These are phyloP conservation scores for Cercophora newfieldiana DNA, from an alignment of 495 filamentous ascomycete genomes.

Conservation along the genomic window DNA sequence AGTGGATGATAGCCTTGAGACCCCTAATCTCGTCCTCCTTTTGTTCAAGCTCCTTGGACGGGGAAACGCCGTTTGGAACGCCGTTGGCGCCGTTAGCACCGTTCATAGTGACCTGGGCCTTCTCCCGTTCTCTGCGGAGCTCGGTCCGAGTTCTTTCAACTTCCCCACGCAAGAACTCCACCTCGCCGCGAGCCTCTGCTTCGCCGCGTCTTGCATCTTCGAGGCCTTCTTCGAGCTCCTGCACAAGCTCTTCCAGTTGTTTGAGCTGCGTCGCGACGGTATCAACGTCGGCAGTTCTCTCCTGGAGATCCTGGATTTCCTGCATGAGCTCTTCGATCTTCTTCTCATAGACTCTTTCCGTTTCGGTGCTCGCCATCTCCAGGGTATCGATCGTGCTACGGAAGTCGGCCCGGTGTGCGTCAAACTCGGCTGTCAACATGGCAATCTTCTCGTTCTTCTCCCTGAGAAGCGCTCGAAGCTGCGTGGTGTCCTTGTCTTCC, in stretches of 20 bases:
- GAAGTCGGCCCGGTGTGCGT: slow-evolving; percentile 93
- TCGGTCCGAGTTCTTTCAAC: slow-evolving; percentile 93
- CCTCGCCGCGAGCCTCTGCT: slow-evolving; percentile 92
- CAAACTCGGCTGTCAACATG: slow-evolving; percentile 90
- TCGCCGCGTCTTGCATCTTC: slow-evolving; percentile 96
- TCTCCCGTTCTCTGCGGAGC: slow-evolving; percentile 85
- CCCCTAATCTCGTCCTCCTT: slow-evolving; percentile 97
- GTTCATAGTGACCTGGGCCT: slow-evolving; percentile 64
- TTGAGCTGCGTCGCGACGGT: slow-evolving; percentile 87
- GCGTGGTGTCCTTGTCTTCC: slow-evolving; percentile 75
- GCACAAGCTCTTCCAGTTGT: slow-evolving; percentile 91
- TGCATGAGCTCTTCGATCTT: slow-evolving; percentile 85
- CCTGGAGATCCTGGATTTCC: slow-evolving; percentile 78
- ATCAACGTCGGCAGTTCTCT: slow-evolving; percentile 84
- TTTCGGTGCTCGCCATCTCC: slow-evolving; percentile 94
- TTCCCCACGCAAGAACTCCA: slow-evolving; percentile 93
- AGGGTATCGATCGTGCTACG: slow-evolving; percentile 94
- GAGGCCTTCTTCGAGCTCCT: slow-evolving; percentile 93
- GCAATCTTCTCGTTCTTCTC: slow-evolving; percentile 98
- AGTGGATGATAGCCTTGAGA: slow-evolving; percentile 96
- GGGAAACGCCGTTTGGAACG: slow-evolving; percentile 45
- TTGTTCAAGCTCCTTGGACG: slow-evolving; percentile 80
- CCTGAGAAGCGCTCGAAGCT: slow-evolving; percentile 76
- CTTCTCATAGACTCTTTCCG: slow-evolving; percentile 95
- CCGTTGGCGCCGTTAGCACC: slow-evolving; percentile 52